Evolutionary conservation across 2,329 filamentous ascomycete species (phyloP).

Genomic region (Trichothecium sympodiale): DNA sequence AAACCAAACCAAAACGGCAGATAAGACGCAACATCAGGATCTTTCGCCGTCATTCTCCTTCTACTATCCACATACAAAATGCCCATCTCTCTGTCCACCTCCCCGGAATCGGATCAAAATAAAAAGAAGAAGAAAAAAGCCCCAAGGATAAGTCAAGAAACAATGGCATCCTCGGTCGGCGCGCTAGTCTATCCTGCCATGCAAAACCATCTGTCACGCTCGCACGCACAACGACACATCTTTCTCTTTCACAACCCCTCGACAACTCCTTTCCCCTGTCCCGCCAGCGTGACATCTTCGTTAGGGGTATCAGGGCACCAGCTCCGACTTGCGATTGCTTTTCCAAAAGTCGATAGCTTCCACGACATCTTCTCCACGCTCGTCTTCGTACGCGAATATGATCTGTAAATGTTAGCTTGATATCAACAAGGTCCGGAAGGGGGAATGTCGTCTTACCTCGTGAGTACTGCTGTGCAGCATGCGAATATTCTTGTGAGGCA

Average conservation of each 20-base stretch:
- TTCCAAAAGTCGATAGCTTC: conserved; percentile 97
- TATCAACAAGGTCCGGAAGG: background rate
- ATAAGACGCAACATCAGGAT: no score
- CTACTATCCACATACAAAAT: no score
- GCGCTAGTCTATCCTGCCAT: background rate
- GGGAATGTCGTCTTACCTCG: conserved; percentile 53
- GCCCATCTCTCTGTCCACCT: no score
- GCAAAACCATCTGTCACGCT: background rate
- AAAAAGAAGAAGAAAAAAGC: background rate
- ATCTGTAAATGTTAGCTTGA: conserved; percentile 48
- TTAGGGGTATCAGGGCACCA: conserved; percentile 13
- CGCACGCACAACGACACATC: background rate
- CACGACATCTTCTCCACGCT: conserved; percentile 84
- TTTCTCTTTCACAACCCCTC: background rate
- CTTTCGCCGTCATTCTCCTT: no score
- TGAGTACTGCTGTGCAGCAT: conserved; percentile 96
- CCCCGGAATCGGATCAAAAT: background rate
- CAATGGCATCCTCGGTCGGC: no score
- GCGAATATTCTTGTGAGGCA: conserved; percentile 90
- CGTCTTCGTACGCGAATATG: conserved; percentile 93
- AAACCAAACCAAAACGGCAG: background rate
- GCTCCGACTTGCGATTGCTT: conserved; percentile 42
- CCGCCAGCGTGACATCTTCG: no score
- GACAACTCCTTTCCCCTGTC: background rate
- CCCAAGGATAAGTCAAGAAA: background rate